A percentile compares a stretch with the other conserved stretches of the same genome.
phyloP scores from a whole-genome alignment of 2,329 filamentous ascomycete genomes.

The Phyllosticta citrichinensis region DNA sequence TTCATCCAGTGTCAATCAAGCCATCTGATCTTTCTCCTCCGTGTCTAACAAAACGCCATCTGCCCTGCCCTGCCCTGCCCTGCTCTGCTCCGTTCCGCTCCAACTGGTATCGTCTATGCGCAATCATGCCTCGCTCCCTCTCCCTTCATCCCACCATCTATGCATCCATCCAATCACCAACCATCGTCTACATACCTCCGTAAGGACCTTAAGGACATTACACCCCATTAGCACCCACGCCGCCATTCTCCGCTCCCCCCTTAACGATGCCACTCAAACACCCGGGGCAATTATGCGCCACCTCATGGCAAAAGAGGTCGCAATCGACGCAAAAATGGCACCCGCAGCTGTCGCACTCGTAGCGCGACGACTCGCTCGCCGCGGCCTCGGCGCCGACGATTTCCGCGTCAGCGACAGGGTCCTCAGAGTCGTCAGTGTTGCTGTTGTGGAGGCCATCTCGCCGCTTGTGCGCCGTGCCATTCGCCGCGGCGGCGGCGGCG shows the following conservation, averaged over 20 bases:
- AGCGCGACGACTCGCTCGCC: conserved; percentile 79
- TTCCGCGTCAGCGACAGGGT: conserved; percentile 19
- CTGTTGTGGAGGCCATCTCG: background rate
- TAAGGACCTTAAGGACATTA: too few species aligned
- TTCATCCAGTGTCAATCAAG: too few species aligned
- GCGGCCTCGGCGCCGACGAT: conserved; percentile 36
- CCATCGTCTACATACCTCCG: too few species aligned
- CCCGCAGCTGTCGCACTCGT: conserved; percentile 77
- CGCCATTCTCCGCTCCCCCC: background rate
- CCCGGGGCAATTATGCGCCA: conserved; percentile 91
- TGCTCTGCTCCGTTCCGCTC: too few species aligned
- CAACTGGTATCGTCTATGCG: too few species aligned
- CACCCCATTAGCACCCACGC: too few species aligned
- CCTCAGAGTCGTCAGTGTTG: background rate
- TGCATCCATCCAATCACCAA: too few species aligned
- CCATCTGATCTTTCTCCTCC: too few species aligned
- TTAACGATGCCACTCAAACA: conserved; percentile 46
- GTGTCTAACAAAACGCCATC: too few species aligned
- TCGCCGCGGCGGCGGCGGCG: background rate
- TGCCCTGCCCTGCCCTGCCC: too few species aligned
- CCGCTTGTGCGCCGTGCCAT: conserved; percentile 11
- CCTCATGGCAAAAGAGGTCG: conserved; percentile 88
- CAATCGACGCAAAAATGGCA: conserved; percentile 98
- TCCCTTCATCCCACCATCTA: too few species aligned
- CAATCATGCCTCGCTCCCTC: too few species aligned